Evolutionary conservation across 805 yeast genomes (phyloP), one percentile per base, ranked within the genome.

Genomic region (Ogataea ramenticola): DNA sequence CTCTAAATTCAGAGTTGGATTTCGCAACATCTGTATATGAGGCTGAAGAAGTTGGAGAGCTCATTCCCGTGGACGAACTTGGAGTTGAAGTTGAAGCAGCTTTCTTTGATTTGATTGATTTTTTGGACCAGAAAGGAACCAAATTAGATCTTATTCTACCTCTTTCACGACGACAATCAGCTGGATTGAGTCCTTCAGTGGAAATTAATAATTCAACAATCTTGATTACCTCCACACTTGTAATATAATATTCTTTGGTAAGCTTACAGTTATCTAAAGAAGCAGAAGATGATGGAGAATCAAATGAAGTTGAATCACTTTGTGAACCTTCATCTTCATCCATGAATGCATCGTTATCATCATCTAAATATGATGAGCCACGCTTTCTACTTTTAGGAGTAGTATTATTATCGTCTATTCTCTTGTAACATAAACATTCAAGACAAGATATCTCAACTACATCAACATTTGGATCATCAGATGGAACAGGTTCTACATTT

Each of bases 71-170:
- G 6, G 27, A 24, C 10, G 27, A 24, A 10, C 27, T 29, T 29
- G 32, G 4, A 14, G n/a, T 29, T 8, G n/a, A 11, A 11, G 32
- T 10, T 29, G n/a, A 29, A 19, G n/a, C 15, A 16, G 46, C 39
- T 37, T 66, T 68, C 44, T 66, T 66, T 4, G 81, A 72, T 36
- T 75, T 67, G 40, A 79, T 71, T 19, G 84, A 80, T 50, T 68
- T 76, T 57, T 74, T 75, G 22, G 77, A 71, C 86, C 86, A 80
- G 55, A 77, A 80, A 5, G 83, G 82, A 44, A 79, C 82, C 61
- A 80, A 64, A 52, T 80, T 80, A 39, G 81, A 75, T 60, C 86
- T 66, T 37, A 80, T 75, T 45, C 86, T 64, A n/a, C 86, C 86
- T 40, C 84, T 58, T 55, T 80, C 86, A 46, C 75, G 70, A 47